Base-by-base conservation (phyloP, 2,329 filamentous ascomycete species). In the Paramyrothecium roridum region DNA sequence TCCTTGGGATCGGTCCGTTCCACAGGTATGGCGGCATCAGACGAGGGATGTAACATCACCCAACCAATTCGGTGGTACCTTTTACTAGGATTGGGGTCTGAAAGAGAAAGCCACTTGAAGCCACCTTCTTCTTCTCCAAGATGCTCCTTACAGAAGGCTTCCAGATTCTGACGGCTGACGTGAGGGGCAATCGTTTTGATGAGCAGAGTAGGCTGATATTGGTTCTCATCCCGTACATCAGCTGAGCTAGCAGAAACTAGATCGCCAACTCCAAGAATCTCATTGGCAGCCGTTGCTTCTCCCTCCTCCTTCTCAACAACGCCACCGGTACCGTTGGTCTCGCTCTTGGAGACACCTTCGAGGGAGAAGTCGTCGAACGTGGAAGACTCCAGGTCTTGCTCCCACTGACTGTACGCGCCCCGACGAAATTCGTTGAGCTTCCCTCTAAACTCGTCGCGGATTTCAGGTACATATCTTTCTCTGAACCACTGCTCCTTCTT, bases 111-210 rank as follows among this genome's bases (percentile, higher is more conserved):
- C 87, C 93, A 98, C 69, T 93, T 96, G 77, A 95, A 97, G 2
- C 93, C 93, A 52, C 93, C 93, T 60, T 95, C 88, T 49, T 87
- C 88, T 65, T 97, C 93, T 16, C 93, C 93, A 3, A 98, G 83
- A 69, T 97, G 89, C 71, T 97, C 93, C 68, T 92, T 95, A 74
- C 93, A 96, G 66, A 98, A 97, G 2, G 87, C 87, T 72, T 99
- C 95, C 20, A 99, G 84, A 66, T 97, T 98, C 51, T 90, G 86
- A 43, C 95, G 89, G 66, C 91, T 96, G 59, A 99, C 95, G 56
- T 96, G 96, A 8, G 95, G 95, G 4, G 95, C 93, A 66, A 99
- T 92, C 0, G 95, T 99, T 78, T 99, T 99, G 80, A 99, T 97
- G 49, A 99, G 84, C 19, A 99, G 81, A 0, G 96, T 96, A 16